phyloP scores from a whole-genome alignment of 305 asterid species.

The Fraxinus xanthoxyloides region DNA sequence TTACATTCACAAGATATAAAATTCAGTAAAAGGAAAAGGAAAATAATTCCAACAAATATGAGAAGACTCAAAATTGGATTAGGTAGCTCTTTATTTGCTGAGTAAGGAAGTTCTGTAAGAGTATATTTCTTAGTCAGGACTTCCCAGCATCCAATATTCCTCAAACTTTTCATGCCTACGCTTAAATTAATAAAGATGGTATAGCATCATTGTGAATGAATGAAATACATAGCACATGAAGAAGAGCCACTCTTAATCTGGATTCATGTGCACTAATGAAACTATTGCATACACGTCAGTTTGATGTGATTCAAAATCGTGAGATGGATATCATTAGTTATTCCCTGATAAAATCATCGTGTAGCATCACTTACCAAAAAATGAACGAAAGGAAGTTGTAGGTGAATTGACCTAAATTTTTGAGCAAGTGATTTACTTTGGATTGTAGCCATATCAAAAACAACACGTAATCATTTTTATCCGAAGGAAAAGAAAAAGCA shows the following conservation, averaged over 20 bases:
- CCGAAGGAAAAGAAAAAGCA: background rate
- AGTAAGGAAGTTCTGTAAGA: background rate
- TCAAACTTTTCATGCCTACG: background rate
- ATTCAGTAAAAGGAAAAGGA: background rate
- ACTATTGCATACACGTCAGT: constrained; percentile 1
- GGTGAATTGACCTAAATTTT: background rate
- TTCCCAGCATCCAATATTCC: background rate
- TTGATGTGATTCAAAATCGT: constrained; percentile 14
- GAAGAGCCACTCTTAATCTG: background rate
- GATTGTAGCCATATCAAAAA: background rate
- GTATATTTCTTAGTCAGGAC: background rate
- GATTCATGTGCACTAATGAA: background rate
- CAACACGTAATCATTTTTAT: background rate
- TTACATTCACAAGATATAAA: constrained; percentile 2
- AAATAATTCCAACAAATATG: background rate
- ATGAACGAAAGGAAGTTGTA: background rate
- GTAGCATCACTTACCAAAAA: background rate
- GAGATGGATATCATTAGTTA: background rate
- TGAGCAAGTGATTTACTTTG: background rate
- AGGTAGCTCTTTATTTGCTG: background rate
- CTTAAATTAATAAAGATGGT: background rate
- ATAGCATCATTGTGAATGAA: background rate
- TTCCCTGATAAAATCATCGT: background rate
- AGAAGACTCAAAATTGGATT: background rate
- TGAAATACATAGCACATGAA: background rate